Evolutionary conservation across 1,284 basidiomycete species (phyloP).

Genomic region (Thelephora terrestris): DNA sequence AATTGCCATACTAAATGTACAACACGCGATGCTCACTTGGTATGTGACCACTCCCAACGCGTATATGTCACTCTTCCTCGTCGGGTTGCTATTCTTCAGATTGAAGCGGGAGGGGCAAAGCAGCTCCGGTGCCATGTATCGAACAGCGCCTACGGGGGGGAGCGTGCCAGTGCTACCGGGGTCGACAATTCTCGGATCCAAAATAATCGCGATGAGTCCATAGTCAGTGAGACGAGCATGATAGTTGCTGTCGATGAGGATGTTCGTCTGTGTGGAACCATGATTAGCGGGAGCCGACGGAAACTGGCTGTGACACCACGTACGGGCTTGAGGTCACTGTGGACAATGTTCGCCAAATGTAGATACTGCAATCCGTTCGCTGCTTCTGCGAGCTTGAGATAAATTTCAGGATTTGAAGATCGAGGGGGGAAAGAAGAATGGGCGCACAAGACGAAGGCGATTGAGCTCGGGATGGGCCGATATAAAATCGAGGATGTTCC

Average conservation of each 20-base stretch:
- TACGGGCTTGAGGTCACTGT: neutral
- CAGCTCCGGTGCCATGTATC: conserved; percentile 2
- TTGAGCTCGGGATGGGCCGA: conserved; percentile 2
- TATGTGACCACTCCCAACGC: neutral
- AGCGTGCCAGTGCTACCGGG: neutral
- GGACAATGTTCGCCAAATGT: neutral
- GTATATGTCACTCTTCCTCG: conserved; percentile 1
- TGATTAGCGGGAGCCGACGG: neutral
- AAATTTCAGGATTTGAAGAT: neutral
- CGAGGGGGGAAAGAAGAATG: neutral
- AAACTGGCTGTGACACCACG: neutral
- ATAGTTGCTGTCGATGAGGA: conserved; percentile 1
- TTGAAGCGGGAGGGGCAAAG: neutral
- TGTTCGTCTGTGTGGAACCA: neutral
- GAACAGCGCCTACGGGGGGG: neutral
- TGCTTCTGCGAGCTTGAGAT: conserved; percentile 1
- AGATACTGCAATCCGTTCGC: neutral
- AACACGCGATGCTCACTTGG: neutral
- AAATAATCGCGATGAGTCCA: conserved; percentile 2
- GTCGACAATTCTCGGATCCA: conserved; percentile 5
- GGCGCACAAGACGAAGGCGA: conserved; percentile 6
- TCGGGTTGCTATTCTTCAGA: neutral
- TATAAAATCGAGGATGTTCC: conserved; percentile 5
- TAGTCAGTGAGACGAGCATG: conserved; percentile 5
- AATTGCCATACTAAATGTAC: neutral